Evolutionary conservation across 31 red algal genomes (phyloP), one percentile per base, ranked within the genome.

Genomic region (Odonthalia washingtoniensis): DNA sequence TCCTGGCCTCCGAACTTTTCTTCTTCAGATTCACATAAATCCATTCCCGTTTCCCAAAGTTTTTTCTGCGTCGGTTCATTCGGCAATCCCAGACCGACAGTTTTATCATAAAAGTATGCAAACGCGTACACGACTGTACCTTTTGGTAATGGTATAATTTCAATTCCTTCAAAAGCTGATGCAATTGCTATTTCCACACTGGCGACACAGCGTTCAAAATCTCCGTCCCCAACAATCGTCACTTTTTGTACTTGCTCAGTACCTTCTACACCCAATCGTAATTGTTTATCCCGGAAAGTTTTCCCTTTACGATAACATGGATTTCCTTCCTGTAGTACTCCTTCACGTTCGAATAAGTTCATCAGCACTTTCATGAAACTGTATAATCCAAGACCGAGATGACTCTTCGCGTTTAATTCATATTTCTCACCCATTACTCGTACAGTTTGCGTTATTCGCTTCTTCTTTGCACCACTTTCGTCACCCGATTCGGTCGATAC

Each of bases 41-140:
- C 46, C 33, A 75, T 77, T 21, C 93, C 93, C 63, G 77, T 82
- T 53, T 73, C 83, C 17, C 72, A 60, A 46, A 95, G 32, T 80
- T 95, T 77, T 60, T 46, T 53, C 72, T 83, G 67, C 36, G 83
- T 75, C 9, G 88, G 68, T 32, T 77, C 82, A 36, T 68, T 72
- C 1, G 65, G 38, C n/a, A 97, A 82, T 5, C 95, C 95, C 17
- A 97, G 52, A 27, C 74, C 45, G 3, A 91, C 90, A 6, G 78
- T 88, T 27, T 77, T 67, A 42, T 97, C 95, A 78, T 89, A 97
- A 60, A 97, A 92, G 87, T 88, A 94, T 5, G 95, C 95, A 82
- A 94, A 97, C 39, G 95, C 95, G 60, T 78, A 83, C 60, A 88
- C 86, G 24, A 36, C 66, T 26, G 30, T 78, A n/a, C 73, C 60